These are phyloP conservation scores for Nelumbo lutea DNA, from an alignment of 164 flowering plant genomes.

Conservation along the genomic window DNA sequence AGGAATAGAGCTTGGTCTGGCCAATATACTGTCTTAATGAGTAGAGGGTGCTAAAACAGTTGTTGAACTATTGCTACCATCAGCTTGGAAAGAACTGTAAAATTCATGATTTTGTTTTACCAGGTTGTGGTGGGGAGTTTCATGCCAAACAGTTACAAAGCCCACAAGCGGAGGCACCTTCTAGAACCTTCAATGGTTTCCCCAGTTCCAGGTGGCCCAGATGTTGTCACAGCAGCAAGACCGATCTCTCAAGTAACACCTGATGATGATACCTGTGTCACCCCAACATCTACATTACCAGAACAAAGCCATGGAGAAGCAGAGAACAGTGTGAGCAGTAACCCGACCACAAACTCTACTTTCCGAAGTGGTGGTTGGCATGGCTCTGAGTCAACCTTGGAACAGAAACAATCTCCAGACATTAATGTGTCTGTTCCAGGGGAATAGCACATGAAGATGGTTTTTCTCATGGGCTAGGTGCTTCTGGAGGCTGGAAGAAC, in stretches of 20 bases:
- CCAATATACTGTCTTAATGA: background rate
- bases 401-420: conserved; percentile 54
- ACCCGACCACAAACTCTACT: conserved; percentile 21
- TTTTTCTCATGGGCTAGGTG: conserved; percentile 2
- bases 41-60: too few species aligned
- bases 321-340: conserved; percentile 23
- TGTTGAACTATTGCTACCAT: background rate
- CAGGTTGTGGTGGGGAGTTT: conserved; percentile 82
- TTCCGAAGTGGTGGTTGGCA: conserved; percentile 34
- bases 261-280: conserved; percentile 19
- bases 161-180: conserved; percentile 38
- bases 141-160: conserved; percentile 42
- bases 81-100: background rate
- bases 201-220: conserved; percentile 18
- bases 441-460: conserved; percentile 24
- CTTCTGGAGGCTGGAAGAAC: background rate
- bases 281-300: conserved; percentile 28
- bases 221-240: conserved; percentile 36
- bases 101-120: conserved; percentile 4
- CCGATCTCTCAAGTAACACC: conserved; percentile 52
- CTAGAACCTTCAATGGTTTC: conserved; percentile 26
- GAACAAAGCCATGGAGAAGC: conserved; percentile 36
- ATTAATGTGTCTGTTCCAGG: conserved; percentile 43
- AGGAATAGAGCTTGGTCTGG: background rate
- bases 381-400: conserved; percentile 22